Evolutionary conservation across 768 basidiomycete genomes (phyloP).

Genomic region (Rhizopogon rudus): DNA sequence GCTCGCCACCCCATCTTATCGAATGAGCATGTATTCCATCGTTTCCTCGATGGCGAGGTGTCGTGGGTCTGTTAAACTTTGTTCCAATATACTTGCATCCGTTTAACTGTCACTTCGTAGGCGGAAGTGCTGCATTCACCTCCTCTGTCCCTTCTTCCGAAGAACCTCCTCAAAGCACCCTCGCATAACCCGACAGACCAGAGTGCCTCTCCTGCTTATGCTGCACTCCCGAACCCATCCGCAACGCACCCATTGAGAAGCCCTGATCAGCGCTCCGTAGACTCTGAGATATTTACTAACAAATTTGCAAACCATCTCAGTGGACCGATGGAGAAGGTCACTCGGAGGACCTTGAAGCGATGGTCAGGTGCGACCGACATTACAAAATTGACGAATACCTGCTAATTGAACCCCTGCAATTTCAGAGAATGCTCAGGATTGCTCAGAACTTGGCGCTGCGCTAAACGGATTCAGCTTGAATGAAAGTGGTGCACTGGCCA

Average conservation of each 20-base stretch:
- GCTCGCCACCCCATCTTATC: conserved; percentile 92
- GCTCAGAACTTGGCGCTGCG: conserved; percentile 86
- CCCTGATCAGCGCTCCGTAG: conserved; percentile 93
- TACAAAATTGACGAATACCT: conserved; percentile 3
- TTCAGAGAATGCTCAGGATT: conserved; percentile 77
- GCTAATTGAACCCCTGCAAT: conserved; percentile 1
- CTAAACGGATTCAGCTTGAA: conserved; percentile 92
- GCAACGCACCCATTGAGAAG: conserved; percentile 83
- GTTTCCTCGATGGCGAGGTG: conserved; percentile 92
- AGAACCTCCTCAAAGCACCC: conserved; percentile 93
- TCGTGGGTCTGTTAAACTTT: conserved; percentile 69
- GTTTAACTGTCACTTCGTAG: conserved; percentile 34
- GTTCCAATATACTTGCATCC: not conserved
- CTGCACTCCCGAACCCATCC: conserved; percentile 84
- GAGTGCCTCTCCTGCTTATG: conserved; percentile 66
- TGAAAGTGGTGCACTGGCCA: conserved; percentile 67
- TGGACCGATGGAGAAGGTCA: conserved; percentile 95
- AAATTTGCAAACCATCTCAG: conserved; percentile 92
- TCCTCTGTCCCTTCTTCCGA: conserved; percentile 85
- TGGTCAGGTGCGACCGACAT: conserved; percentile 71
- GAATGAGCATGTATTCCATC: conserved; percentile 93
- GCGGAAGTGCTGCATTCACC: conserved; percentile 91
- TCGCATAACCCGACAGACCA: conserved; percentile 91
- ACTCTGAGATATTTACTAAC: conserved; percentile 93
- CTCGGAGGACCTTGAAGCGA: conserved; percentile 84